Evolutionary conservation across 495 filamentous ascomycete genomes (phyloP), one percentile per base, ranked within the genome.

Genomic region (Podospora anserina): DNA sequence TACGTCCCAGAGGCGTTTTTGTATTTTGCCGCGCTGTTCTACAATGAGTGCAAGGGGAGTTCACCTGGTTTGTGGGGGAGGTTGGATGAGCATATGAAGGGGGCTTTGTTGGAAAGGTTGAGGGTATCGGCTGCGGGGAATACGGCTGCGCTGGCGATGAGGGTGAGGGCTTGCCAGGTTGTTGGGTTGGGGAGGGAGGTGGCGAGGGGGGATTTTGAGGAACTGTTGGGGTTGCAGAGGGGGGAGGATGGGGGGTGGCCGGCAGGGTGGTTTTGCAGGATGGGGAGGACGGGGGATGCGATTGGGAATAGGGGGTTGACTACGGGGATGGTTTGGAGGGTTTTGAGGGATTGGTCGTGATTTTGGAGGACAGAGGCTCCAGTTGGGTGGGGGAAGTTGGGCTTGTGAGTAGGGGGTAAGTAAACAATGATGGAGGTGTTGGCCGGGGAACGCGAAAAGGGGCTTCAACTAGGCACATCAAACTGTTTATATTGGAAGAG

Each of bases 1-100:
- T 75, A 75, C 65, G 64, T 68, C 0, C 68, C 73, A 0, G 73
- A 75, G 18, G 28, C 55, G 16, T 75, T 75, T 34, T 49, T 75
- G 1, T 75, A 75, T 56, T 72, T 68, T 19, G 62, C 64, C 6
- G 34, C 71, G 20, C 61, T 63, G 5, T 32, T 75, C 19, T 68
- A 69, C 62, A 19, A 28, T 2, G 71, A 72, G 30, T 70, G 70
- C 30, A 57, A 58, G n/a, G 28, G 27, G 28, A 66, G 30, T 54
- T 57, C 64, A 3, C 64, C 64, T 7, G 27, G 16, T 19, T 54
- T 66, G 16, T 56, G 53, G 26, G 26, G 15, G 18, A 56, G 53
- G 26, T 23, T 66, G 64, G 64, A 34, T 23, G n/a, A 32, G 64
- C 49, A 66, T 54, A 56, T 59, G 6, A 19, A 44, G 2, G 2